Base-by-base conservation (phyloP, 805 yeast species). In the Monosporozyma solicola region DNA sequence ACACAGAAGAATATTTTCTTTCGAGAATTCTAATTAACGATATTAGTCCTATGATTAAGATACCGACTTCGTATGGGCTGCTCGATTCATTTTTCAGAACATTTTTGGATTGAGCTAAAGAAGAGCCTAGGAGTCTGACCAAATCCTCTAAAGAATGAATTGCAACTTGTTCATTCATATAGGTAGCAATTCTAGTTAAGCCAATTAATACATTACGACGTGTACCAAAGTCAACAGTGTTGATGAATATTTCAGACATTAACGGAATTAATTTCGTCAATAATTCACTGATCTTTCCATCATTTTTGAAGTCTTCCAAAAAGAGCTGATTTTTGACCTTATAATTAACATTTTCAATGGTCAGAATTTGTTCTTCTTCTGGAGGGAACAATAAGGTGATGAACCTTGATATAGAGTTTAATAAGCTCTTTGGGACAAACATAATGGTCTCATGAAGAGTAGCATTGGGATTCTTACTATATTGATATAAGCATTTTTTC, bases 391-490 rank as follows among this genome's bases (percentile, higher is more conserved):
- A 57, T 33, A 78, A 72, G 2, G 80, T 77, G 5, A 85, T 69
- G 49, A 88, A 71, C 43, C 77, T 75, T 20, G 87, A 67, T 20
- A 84, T 72, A 13, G 80, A 72, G 1, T 78, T 58, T 20, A 85
- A 66, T 31, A 86, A 63, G n/a, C 82, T 85, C 58, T 82, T 84
- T 0, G 92, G 90, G 2, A 83, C 79, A 51, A 83, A 79, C 81
- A 87, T 84, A 41, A 89, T 67, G 0, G 87, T 79, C 61, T 87
- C 95, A 47, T 84, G 79, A 5, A 88, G 72, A 1, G 80, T 62
- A 7, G 70, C 63, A 5, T 55, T 61, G 6, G 59, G 49, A 24
- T 50, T 55, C 53, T 77, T 78, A 10, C 79, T 74, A 59, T 76
- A 82, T 44, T 74, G 77, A 25, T 77, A 72, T 52, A 87, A 67